Evolutionary conservation across 345 rosid genomes (phyloP).

Genomic region (Sonneratia alba): DNA sequence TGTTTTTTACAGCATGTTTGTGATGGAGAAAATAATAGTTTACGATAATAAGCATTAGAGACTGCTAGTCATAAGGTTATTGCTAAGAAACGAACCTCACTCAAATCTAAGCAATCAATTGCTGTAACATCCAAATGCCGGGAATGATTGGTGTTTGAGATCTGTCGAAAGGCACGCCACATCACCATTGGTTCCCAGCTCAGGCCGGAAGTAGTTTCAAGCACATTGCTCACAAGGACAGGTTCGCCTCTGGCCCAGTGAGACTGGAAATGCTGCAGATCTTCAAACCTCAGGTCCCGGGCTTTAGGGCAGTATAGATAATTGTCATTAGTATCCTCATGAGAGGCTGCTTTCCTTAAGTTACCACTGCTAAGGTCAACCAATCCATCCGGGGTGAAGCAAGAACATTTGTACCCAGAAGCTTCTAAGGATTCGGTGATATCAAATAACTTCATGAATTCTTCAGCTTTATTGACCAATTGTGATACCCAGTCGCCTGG

Average conservation of each 20-base stretch:
- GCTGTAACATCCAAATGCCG: constrained; percentile 34
- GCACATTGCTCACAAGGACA: constrained; percentile 48
- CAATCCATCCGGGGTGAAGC: constrained; percentile 29
- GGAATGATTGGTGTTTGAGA: constrained; percentile 22
- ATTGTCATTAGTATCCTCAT: constrained; percentile 42
- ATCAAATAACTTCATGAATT: constrained; percentile 11
- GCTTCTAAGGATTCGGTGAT: constrained; percentile 7
- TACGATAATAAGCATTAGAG: background rate
- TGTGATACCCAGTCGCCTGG: constrained; percentile 22
- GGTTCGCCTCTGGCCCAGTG: constrained; percentile 84
- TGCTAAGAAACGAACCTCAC: constrained; percentile 29
- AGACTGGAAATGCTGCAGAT: constrained; percentile 55
- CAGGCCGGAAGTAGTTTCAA: constrained; percentile 47
- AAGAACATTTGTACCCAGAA: constrained; percentile 24
- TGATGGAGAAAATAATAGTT: background rate
- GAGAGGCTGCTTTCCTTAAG: constrained; percentile 46
- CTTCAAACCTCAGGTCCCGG: constrained; percentile 22
- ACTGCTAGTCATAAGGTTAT: background rate
- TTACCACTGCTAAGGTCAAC: constrained; percentile 17
- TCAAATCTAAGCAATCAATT: constrained; percentile 55
- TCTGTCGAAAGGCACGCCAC: constrained; percentile 65
- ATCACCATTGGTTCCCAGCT: constrained; percentile 88
- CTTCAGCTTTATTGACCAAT: constrained; percentile 32
- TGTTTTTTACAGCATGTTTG: background rate
- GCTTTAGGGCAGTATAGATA: constrained; percentile 54